Evolutionary conservation across 306 rosid species (phyloP).

Genomic region (Medicago lupulina): DNA sequence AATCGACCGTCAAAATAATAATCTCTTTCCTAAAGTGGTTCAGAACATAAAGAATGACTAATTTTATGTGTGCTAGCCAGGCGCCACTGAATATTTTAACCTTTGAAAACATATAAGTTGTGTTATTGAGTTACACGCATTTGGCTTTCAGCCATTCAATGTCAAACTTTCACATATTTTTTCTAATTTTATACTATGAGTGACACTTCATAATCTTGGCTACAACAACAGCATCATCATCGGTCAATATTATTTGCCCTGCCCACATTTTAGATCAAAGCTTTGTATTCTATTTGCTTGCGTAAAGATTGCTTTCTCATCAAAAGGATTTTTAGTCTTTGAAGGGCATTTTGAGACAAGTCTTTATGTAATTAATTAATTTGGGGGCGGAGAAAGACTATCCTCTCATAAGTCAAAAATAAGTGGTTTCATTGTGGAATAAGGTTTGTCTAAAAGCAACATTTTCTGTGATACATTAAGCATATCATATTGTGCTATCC

Average conservation of each 20-base stretch:
- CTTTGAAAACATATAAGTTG: not conserved
- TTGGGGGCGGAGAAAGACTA: not conserved
- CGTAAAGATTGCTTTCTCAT: conserved; percentile 42
- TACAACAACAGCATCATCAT: conserved; percentile 47
- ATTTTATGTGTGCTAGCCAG: not conserved
- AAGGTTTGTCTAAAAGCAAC: not conserved
- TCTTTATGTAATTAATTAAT: conserved; percentile 32
- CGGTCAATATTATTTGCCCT: conserved; percentile 28
- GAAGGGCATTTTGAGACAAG: conserved; percentile 46
- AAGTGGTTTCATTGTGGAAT: not conserved
- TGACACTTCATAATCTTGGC: conserved; percentile 46
- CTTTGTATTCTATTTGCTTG: conserved; percentile 41
- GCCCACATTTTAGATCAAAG: not conserved
- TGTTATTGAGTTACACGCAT: not conserved
- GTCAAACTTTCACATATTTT: conserved; percentile 18
- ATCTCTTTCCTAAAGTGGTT: no score
- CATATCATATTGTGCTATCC: no score
- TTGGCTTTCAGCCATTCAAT: not conserved
- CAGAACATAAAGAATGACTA: not conserved
- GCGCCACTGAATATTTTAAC: conserved; percentile 7
- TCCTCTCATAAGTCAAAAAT: not conserved
- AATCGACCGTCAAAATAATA: no score
- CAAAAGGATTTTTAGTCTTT: conserved; percentile 23
- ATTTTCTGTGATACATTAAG: no score
- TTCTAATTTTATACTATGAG: conserved; percentile 10